A percentile compares a stretch with the other conserved stretches of the same genome.
These are phyloP conservation scores for Mucor piriformis DNA, from an alignment of 371 early-diverging fungal genomes.

Conservation along the genomic window DNA sequence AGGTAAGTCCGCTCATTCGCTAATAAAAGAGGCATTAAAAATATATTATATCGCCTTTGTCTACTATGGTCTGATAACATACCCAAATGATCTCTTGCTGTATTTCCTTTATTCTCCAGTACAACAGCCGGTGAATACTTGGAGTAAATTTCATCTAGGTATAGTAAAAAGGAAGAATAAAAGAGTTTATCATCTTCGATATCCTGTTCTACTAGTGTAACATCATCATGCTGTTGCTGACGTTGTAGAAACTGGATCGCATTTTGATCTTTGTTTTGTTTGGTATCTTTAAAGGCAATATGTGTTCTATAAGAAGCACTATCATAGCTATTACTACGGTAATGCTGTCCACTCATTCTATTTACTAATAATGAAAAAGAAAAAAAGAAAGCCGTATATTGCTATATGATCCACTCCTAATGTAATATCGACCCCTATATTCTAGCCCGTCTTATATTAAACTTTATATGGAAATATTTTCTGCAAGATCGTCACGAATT, in stretches of 20 bases:
- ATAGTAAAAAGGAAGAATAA: conserved; percentile 2
- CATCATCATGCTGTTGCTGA: neutral
- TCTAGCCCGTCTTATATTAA: neutral
- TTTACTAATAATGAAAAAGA: neutral
- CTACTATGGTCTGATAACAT: neutral
- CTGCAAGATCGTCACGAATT: neutral
- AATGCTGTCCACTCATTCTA: neutral
- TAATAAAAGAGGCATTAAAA: neutral
- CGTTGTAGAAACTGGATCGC: neutral
- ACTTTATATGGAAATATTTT: neutral
- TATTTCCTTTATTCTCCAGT: conserved; percentile 72
- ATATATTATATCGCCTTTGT: neutral
- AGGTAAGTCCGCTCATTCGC: conserved; percentile 79
- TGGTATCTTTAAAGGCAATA: neutral
- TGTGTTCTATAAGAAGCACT: neutral
- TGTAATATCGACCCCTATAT: neutral
- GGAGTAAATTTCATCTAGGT: conserved; percentile 9
- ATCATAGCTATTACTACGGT: neutral
- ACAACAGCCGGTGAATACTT: conserved; percentile 27
- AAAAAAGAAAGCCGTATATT: neutral
- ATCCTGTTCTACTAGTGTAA: conserved; percentile 1
- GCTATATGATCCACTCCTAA: neutral
- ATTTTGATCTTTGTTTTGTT: neutral
- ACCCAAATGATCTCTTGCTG: conserved; percentile 73
- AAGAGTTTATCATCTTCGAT: neutral